These are phyloP conservation scores for Trichoderma sp. DNA, from an alignment of 2,329 filamentous ascomycete genomes.

Conservation along the genomic window DNA sequence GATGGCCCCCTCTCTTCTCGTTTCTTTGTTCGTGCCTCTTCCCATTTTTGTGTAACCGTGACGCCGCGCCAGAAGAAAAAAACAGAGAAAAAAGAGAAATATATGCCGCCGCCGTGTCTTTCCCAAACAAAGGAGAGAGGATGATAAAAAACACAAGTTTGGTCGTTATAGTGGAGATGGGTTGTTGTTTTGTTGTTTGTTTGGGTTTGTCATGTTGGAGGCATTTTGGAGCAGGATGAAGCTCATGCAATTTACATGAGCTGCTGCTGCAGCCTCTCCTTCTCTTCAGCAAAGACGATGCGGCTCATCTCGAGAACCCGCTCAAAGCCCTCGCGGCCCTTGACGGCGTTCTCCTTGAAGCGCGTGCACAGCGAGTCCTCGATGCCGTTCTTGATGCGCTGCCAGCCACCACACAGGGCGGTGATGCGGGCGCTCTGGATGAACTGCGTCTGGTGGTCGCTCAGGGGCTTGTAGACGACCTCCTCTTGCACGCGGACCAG, in stretches of 20 bases:
- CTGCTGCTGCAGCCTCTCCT: slow-evolving; percentile 50
- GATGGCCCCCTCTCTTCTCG: not conserved
- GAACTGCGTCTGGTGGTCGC: slow-evolving; percentile 68
- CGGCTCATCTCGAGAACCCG: slow-evolving; percentile 90
- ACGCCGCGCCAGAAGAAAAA: slow-evolving; percentile 9
- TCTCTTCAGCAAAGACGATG: slow-evolving; percentile 86
- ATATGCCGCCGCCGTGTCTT: slow-evolving; percentile 2
- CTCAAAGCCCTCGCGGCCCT: slow-evolving; percentile 93
- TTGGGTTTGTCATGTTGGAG: not conserved
- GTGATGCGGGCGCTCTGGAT: slow-evolving; percentile 89
- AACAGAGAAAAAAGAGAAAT: not conserved
- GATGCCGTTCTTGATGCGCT: slow-evolving; percentile 93
- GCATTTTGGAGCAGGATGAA: too few relatives aligned
- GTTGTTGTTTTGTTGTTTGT: not conserved
- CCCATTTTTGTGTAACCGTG: not conserved
- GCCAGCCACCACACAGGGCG: slow-evolving; percentile 92
- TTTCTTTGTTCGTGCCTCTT: not conserved
- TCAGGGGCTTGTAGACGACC: slow-evolving; percentile 72
- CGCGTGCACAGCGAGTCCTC: slow-evolving; percentile 86
- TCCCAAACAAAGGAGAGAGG: slow-evolving; percentile 10
- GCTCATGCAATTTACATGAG: not conserved
- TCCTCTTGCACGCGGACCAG: slow-evolving; percentile 91
- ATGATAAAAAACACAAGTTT: slow-evolving; percentile 1
- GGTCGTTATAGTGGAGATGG: slow-evolving; percentile 15
- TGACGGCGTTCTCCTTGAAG: slow-evolving; percentile 87